A percentile compares a stretch with the other conserved stretches of the same genome.
Evolutionary conservation across 2,329 filamentous ascomycete species (phyloP).

Genomic region (Polytolypa hystricis): DNA sequence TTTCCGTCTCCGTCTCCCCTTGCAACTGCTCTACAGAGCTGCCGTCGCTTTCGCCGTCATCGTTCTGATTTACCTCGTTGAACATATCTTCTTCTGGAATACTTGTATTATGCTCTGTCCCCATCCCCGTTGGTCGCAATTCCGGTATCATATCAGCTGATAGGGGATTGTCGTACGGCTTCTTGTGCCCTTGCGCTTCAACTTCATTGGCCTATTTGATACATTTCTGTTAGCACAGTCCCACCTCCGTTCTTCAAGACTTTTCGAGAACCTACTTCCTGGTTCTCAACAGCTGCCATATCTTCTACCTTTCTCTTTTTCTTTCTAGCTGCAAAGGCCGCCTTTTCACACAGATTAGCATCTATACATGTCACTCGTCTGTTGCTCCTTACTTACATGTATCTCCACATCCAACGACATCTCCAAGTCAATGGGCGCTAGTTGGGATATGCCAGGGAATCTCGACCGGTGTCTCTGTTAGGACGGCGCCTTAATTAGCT

Average conservation of each 20-base stretch:
- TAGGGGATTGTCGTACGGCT: too few relatives aligned
- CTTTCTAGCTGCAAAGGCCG: background rate
- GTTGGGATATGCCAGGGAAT: too few relatives aligned
- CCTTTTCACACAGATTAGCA: background rate
- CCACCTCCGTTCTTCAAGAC: too few relatives aligned
- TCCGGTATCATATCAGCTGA: too few relatives aligned
- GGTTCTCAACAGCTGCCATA: background rate
- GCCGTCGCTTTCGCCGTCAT: background rate
- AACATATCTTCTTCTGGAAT: background rate
- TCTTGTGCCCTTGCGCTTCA: too few relatives aligned
- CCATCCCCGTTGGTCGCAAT: background rate
- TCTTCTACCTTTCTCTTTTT: background rate
- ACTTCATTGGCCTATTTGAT: too few relatives aligned
- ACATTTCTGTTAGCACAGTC: too few relatives aligned
- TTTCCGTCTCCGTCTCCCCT: background rate
- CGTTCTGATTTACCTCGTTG: background rate
- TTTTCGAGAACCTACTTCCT: too few relatives aligned
- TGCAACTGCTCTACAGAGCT: background rate
- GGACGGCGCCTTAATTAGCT: too few relatives aligned
- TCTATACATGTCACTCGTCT: background rate
- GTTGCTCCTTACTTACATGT: constrained; percentile 4
- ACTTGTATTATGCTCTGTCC: background rate
- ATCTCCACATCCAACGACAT: constrained; percentile 11
- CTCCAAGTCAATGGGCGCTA: constrained; percentile 10
- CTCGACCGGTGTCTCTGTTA: too few relatives aligned